Evolutionary conservation across 176 grass and related monocot genomes (phyloP), one percentile per base, ranked within the genome.

Genomic region (Oryza coarctata): DNA sequence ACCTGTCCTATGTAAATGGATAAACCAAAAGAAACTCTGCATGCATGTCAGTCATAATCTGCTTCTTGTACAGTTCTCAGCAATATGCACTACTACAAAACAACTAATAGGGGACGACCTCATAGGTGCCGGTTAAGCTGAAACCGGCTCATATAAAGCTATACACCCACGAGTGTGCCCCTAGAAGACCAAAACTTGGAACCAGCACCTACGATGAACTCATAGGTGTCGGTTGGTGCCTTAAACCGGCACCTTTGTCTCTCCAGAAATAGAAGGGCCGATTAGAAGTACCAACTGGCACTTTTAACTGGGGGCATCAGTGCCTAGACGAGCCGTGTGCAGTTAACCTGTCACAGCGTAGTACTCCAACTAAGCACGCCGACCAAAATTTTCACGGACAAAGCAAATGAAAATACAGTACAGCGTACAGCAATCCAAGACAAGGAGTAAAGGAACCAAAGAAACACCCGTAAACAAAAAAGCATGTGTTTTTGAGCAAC

Each of bases 381-480:
- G 74, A 71, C 68, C 49, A 62, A 63, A 68, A 30, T 68, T 31
- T n/a, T 68, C 39, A 45, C 45, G 33, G 63, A 5, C 64, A 84
- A 84, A 69, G 73, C 82, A 70, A 77, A 76, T 30, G 38, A 45
- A 72, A 39, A 40, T 38, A 69, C 57, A 76, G 47, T 34, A 76
- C 20, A 68, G 14, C 14, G 43, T 43, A 5, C 31, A n/a, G 69
- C 61, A 68, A 73, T 71, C 63, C 41, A 84, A 75, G 70, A 20
- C 82, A 80, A 11, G 2, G 55, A n/a, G n/a, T 25, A 25, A 60
- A 60, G 20, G 32, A 67, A 49, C 68, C 29, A 86, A 69, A 83
- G 73, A 35, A 74, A 60, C 70, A 66, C 22, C 68, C 47, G 7
- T 32, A 85, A 44, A 31, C 78, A 6, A 70, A 76, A 86, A 86